phyloP scores from a whole-genome alignment of 2,329 filamentous ascomycete genomes.

The Sporothrix curviconia region DNA sequence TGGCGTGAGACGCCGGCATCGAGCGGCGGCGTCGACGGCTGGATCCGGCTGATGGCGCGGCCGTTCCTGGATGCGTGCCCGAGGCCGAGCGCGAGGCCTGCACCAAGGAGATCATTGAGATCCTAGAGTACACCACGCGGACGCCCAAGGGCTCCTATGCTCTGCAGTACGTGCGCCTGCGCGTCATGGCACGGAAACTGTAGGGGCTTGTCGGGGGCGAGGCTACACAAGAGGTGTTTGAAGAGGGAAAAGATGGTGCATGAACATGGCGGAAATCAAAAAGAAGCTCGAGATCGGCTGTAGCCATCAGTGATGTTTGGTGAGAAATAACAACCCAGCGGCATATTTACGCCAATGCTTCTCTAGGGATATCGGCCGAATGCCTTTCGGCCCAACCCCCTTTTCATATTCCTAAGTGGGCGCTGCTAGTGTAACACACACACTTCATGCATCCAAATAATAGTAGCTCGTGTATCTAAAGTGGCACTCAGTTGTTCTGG shows the following conservation, averaged over 20 bases:
- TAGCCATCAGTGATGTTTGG: too few relatives aligned
- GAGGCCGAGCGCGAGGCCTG: constrained; percentile 42
- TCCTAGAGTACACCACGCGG: constrained; percentile 48
- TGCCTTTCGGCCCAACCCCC: too few relatives aligned
- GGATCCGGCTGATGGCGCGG: constrained; percentile 59
- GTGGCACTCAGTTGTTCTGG: too few relatives aligned
- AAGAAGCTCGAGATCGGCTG: too few relatives aligned
- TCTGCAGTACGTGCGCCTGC: constrained; percentile 45
- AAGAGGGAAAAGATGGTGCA: not conserved
- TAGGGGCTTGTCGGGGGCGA: constrained; percentile 4
- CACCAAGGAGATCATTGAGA: constrained; percentile 47
- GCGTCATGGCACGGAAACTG: constrained; percentile 20
- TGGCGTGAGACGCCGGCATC: constrained; percentile 58
- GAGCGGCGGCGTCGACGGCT: constrained; percentile 55
- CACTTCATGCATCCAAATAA: too few relatives aligned
- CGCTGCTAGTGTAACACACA: too few relatives aligned
- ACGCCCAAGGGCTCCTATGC: constrained; percentile 51
- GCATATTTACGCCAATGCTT: too few relatives aligned
- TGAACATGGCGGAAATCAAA: not conserved
- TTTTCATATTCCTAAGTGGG: too few relatives aligned
- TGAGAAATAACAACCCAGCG: too few relatives aligned
- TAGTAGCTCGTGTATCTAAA: too few relatives aligned
- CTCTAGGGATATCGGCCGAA: too few relatives aligned
- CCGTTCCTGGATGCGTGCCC: constrained; percentile 48
- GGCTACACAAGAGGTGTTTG: too few relatives aligned